phyloP scores from a whole-genome alignment of 208 protist species.

The Leishmania arabica region DNA sequence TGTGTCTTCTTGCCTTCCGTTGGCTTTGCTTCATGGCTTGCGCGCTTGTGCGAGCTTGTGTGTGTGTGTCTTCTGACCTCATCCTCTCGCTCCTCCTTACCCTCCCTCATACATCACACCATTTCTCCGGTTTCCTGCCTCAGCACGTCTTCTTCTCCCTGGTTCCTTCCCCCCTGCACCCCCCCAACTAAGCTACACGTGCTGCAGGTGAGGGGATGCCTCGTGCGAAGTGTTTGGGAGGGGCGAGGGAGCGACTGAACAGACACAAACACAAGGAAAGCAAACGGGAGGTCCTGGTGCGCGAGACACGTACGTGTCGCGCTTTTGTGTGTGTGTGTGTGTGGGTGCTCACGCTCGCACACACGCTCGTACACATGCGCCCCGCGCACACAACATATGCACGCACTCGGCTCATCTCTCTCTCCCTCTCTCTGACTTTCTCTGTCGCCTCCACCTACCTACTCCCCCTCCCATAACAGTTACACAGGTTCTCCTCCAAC shows the following conservation, averaged over 20 bases:
- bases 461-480: neutral
- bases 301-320: neutral
- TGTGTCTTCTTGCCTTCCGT: neutral
- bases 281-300: neutral
- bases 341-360: neutral
- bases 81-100: neutral
- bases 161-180: neutral
- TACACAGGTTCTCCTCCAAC: neutral
- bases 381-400: neutral
- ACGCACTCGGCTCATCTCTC: neutral
- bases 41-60: neutral
- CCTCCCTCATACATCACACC: neutral
- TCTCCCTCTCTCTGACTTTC: slow-evolving; percentile 1
- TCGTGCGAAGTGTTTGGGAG: neutral
- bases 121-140: neutral
- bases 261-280: neutral
- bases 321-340: neutral
- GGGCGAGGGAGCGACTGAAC: neutral
- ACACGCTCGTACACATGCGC: neutral
- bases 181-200: neutral
- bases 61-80: neutral
- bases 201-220: neutral
- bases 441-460: neutral
- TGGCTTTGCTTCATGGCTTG: neutral
- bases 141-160: neutral